Evolutionary conservation across 768 basidiomycete species (phyloP).

Genomic region (Rubroboletus pulcherrimus): DNA sequence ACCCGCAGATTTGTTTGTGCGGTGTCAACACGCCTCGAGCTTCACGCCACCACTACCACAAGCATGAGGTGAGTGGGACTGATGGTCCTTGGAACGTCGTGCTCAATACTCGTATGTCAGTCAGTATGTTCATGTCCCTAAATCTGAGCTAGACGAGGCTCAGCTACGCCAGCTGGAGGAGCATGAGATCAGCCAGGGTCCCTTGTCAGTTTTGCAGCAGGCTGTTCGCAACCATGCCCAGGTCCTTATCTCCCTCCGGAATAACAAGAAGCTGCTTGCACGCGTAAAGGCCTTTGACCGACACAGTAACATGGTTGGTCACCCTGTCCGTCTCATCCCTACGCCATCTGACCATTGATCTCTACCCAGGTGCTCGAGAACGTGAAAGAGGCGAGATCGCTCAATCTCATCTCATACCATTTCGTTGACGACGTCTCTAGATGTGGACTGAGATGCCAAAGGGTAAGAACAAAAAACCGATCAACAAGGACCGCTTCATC

Average conservation of each 20-base stretch:
- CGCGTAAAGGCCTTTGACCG: slow-evolving; percentile 98
- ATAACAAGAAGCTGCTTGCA: slow-evolving; percentile 96
- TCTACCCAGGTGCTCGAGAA: slow-evolving; percentile 85
- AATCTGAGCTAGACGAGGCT: slow-evolving; percentile 96
- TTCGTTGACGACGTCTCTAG: slow-evolving; percentile 43
- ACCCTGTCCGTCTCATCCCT: not conserved
- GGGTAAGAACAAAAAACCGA: slow-evolving; percentile 97
- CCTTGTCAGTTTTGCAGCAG: slow-evolving; percentile 92
- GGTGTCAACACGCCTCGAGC: slow-evolving; percentile 24
- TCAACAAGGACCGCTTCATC: slow-evolving; percentile 99
- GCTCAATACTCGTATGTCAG: slow-evolving; percentile 38
- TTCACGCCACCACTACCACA: slow-evolving; percentile 12
- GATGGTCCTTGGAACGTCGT: not conserved
- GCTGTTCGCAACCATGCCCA: slow-evolving; percentile 97
- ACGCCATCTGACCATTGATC: slow-evolving; percentile 7
- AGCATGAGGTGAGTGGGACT: slow-evolving; percentile 32
- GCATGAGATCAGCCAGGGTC: slow-evolving; percentile 98
- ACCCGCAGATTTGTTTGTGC: slow-evolving; percentile 30
- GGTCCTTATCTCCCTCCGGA: slow-evolving; percentile 93
- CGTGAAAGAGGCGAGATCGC: slow-evolving; percentile 80
- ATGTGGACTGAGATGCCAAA: slow-evolving; percentile 99
- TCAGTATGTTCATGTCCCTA: slow-evolving; percentile 95
- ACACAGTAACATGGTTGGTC: slow-evolving; percentile 94
- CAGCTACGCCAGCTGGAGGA: slow-evolving; percentile 95
- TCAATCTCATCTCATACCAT: not conserved